Percentiles rank a stretch among this genome's conserved stretches.
Evolutionary conservation across 495 filamentous ascomycete species (phyloP).

Genomic region (Tuber borchii): DNA sequence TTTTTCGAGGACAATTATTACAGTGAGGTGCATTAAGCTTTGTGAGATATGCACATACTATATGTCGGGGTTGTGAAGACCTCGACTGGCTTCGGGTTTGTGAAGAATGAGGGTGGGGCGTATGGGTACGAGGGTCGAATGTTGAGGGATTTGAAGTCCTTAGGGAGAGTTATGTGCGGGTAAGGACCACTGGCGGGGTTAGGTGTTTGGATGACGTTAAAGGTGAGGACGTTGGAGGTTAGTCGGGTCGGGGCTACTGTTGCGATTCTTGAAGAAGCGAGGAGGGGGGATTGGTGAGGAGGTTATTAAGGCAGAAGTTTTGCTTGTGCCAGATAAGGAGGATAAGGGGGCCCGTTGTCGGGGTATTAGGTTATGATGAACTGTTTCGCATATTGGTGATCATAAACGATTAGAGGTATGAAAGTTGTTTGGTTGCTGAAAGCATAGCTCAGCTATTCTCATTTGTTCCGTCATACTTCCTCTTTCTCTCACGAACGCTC

Average conservation of each 20-base stretch:
- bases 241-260: slow-evolving; percentile 51
- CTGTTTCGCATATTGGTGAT: not conserved
- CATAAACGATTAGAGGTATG: not conserved
- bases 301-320: slow-evolving; percentile 40
- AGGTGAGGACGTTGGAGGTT: slow-evolving; percentile 45
- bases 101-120: slow-evolving; percentile 49
- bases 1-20: slow-evolving; percentile 56
- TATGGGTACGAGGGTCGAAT: slow-evolving; percentile 53
- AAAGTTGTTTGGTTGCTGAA: not conserved
- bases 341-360: not conserved
- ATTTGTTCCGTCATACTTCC: not conserved
- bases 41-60: slow-evolving; percentile 52
- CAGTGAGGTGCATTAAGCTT: slow-evolving; percentile 46
- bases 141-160: slow-evolving; percentile 49
- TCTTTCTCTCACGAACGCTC: not conserved
- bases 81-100: slow-evolving; percentile 54
- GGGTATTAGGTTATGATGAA: not conserved
- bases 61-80: slow-evolving; percentile 52
- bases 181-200: slow-evolving; percentile 56
- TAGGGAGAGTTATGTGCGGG: slow-evolving; percentile 49
- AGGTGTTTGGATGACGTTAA: slow-evolving; percentile 47
- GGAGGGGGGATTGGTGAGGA: slow-evolving; percentile 46
- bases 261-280: slow-evolving; percentile 53
- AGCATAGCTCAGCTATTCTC: not conserved
- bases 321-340: not conserved